Percentiles rank a stretch among this genome's conserved stretches.
phyloP scores from a whole-genome alignment of 139 green algal genomes.

The Nannochloris sp. region DNA sequence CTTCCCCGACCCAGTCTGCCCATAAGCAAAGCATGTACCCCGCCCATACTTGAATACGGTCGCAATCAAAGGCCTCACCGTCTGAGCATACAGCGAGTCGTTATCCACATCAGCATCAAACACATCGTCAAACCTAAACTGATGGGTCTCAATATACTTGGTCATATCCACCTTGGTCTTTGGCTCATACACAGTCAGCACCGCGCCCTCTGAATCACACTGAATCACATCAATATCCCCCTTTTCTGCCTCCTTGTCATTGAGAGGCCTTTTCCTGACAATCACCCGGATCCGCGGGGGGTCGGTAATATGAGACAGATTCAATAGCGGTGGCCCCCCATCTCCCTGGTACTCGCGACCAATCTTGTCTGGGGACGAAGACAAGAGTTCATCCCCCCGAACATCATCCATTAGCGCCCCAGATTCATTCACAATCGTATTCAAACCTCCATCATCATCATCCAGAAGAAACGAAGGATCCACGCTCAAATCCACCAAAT shows the following conservation, averaged over 20 bases:
- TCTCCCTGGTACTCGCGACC: not conserved
- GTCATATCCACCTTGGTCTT: constrained; percentile 87
- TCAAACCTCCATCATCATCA: not conserved
- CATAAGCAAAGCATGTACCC: constrained; percentile 96
- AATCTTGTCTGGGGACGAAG: not conserved
- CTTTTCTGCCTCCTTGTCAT: constrained; percentile 63
- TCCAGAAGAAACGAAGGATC: not conserved
- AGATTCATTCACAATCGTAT: too few species aligned
- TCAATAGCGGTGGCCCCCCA: not conserved
- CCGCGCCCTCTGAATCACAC: constrained; percentile 40
- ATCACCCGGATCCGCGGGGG: constrained; percentile 75
- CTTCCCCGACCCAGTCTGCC: constrained; percentile 89
- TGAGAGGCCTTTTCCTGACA: constrained; percentile 91
- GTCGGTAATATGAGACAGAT: constrained; percentile 14
- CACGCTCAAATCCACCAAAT: constrained; percentile 42
- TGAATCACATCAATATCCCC: constrained; percentile 85
- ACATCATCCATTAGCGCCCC: too few species aligned
- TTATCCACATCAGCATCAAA: constrained; percentile 83
- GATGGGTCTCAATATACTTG: constrained; percentile 70
- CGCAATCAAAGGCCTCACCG: constrained; percentile 84
- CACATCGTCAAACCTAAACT: constrained; percentile 91
- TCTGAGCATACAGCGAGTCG: constrained; percentile 80
- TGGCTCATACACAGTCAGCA: constrained; percentile 77
- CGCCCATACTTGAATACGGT: constrained; percentile 79
- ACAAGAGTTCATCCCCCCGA: too few species aligned